These are phyloP conservation scores for Orbilia brochopaga DNA, from an alignment of 2,329 filamentous ascomycete genomes.

Conservation along the genomic window DNA sequence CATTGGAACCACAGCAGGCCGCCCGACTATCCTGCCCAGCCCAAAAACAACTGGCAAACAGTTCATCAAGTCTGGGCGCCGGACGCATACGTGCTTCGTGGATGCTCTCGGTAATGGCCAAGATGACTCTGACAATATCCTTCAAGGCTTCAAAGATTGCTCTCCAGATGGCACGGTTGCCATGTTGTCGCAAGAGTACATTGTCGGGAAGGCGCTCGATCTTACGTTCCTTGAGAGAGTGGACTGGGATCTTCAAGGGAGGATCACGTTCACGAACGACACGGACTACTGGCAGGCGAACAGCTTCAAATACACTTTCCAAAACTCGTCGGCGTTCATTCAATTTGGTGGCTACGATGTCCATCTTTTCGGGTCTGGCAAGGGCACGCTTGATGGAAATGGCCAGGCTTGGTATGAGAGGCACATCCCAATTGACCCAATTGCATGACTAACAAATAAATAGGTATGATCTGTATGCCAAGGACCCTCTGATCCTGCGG, in stretches of 20 bases:
- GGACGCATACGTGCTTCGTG: slow-evolving; percentile 43
- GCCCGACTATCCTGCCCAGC: slow-evolving; percentile 33
- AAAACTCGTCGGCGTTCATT: slow-evolving; percentile 72
- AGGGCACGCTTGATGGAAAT: slow-evolving; percentile 69
- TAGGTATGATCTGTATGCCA: slow-evolving; percentile 66
- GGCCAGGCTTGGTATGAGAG: slow-evolving; percentile 64
- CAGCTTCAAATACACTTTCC: slow-evolving; percentile 69
- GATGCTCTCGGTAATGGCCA: slow-evolving; percentile 35
- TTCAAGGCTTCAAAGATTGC: slow-evolving; percentile 66
- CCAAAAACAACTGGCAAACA: slow-evolving; percentile 44
- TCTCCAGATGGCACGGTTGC: slow-evolving; percentile 70
- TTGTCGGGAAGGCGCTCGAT: slow-evolving; percentile 69
- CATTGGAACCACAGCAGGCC: slow-evolving; percentile 32
- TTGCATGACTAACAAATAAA: not conserved
- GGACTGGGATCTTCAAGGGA: slow-evolving; percentile 64
- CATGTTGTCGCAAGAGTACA: slow-evolving; percentile 66
- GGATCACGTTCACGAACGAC: slow-evolving; percentile 66
- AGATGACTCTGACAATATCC: slow-evolving; percentile 64
- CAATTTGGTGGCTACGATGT: slow-evolving; percentile 70
- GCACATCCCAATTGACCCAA: not conserved
- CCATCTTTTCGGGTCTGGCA: slow-evolving; percentile 67
- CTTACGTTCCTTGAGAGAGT: slow-evolving; percentile 69
- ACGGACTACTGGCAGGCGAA: slow-evolving; percentile 72
- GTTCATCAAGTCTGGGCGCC: slow-evolving; percentile 40
- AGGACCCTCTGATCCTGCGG: slow-evolving; percentile 65